phyloP scores from a whole-genome alignment of 139 green algal genomes.

The Volvox reticuliferus region DNA sequence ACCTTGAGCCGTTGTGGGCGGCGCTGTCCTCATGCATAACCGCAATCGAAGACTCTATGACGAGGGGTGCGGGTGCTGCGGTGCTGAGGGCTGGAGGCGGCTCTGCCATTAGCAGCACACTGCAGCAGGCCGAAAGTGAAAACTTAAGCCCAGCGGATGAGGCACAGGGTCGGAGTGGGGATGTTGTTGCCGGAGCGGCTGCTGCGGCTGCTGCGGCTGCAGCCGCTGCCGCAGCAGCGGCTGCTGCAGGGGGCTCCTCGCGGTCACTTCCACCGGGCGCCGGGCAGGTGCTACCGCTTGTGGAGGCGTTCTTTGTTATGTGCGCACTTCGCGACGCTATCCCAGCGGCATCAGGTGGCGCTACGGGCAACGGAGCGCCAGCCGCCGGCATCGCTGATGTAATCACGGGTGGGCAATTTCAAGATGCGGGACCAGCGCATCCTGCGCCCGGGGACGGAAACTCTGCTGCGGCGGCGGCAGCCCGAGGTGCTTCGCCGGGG shows the following conservation, averaged over 20 bases:
- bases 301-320: constrained; percentile 96
- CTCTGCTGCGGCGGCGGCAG: not conserved
- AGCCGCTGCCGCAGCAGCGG: constrained; percentile 31
- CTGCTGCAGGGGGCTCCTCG: constrained; percentile 25
- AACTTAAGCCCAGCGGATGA: not conserved
- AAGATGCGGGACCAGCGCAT: not conserved
- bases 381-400: not conserved
- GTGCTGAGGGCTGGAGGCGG: not conserved
- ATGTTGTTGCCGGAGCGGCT: not conserved
- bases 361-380: not conserved
- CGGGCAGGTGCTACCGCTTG: constrained; percentile 86
- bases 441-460: constrained; percentile 1
- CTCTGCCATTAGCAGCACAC: not conserved
- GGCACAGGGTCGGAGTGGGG: not conserved
- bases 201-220: constrained; percentile 26
- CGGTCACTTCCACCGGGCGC: constrained; percentile 81
- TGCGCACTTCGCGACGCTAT: constrained; percentile 64
- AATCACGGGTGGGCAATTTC: not conserved
- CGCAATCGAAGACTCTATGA: constrained; percentile 57
- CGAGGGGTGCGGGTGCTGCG: constrained; percentile 6
- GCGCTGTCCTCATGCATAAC: constrained; percentile 65
- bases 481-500: not conserved
- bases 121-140: too few species aligned
- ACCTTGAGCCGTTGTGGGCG: constrained; percentile 70
- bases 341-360: constrained; percentile 39